Percentiles rank a stretch among this genome's conserved stretches.
Evolutionary conservation across 306 rosid genomes (phyloP).

Genomic region (Senna siamea): DNA sequence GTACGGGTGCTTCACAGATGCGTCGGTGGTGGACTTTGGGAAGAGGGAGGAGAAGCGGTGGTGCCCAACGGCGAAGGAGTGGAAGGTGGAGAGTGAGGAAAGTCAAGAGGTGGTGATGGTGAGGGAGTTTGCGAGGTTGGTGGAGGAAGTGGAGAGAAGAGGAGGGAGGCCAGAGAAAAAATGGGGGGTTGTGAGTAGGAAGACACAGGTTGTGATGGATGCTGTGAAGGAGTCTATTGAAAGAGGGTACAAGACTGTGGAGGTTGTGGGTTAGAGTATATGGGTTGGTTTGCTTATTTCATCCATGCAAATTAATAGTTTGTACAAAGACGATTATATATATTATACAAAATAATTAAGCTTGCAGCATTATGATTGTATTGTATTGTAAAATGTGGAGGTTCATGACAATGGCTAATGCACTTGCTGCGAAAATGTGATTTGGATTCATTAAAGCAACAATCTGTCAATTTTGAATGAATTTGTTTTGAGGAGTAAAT

Average conservation of each 20-base stretch:
- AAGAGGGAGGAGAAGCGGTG: neutral
- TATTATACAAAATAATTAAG: too few relatives aligned
- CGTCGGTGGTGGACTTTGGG: neutral
- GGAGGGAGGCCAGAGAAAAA: constrained; percentile 8
- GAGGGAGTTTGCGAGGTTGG: neutral
- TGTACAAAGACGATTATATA: too few relatives aligned
- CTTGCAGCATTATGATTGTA: too few relatives aligned
- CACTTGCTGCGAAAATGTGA: too few relatives aligned
- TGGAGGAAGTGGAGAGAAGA: neutral
- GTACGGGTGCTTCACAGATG: neutral
- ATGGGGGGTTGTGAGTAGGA: neutral
- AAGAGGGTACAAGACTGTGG: neutral
- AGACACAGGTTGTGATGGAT: constrained; percentile 18
- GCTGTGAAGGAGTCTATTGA: constrained; percentile 14
- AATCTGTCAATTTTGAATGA: too few relatives aligned
- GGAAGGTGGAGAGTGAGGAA: neutral
- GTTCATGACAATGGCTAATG: too few relatives aligned
- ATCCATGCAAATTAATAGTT: too few relatives aligned
- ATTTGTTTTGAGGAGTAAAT: too few relatives aligned
- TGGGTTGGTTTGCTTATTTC: too few relatives aligned
- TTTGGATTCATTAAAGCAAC: too few relatives aligned
- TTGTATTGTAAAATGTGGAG: too few relatives aligned
- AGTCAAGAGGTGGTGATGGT: constrained; percentile 22
- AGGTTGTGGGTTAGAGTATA: neutral
- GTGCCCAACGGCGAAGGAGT: neutral